Base-by-base conservation (phyloP, 371 early-diverging fungal species). In the Haplosporangium sp. region DNA sequence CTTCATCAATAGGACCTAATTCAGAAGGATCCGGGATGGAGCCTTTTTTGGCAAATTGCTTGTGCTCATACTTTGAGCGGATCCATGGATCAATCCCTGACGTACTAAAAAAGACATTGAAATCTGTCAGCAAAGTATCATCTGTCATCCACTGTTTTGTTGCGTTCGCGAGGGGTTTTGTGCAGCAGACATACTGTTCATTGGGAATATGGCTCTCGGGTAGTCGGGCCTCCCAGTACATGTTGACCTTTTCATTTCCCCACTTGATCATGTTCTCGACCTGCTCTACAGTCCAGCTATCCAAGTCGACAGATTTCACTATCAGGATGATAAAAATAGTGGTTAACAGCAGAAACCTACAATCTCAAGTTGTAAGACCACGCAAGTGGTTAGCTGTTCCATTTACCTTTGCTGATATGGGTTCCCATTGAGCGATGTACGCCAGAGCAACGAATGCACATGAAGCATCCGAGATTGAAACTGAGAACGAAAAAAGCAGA, bases 391-490 rank as follows among this genome's bases (percentile, higher is more conserved):
- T 16, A 9, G 1, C 7, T 2, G 1, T 29, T 8, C 3, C 38
- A 7, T 12, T 20, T 83, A 93, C 94, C 94, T 90, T 93, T 92
- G 62, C 91, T 91, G 71, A 94, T 93, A 73, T 94, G 94, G 2
- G 92, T 92, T 62, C 94, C 94, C 86, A 94, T 87, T 13, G 92
- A 92, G 16, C 95, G 90, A 81, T 95, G 96, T 56, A 92, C 88
- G 51, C 95, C 94, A 16, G 92, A 91, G 83, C 96, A 95, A 5
- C 94, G 87, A 71, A 95, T 93, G 82, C 96, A 95, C 40, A 95
- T 81, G 84, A 95, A 95, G 54, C 93, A 82, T 37, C 96, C 95
- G 20, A 95, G 80, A 76, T 94, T 94, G 92, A 93, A 94, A 37
- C 92, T 92, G n/a, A 38, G 14, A 50, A 42, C 4, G 37, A 16